These are phyloP conservation scores for Talaromyces sp. DNA, from an alignment of 2,329 filamentous ascomycete species.

Conservation along the genomic window DNA sequence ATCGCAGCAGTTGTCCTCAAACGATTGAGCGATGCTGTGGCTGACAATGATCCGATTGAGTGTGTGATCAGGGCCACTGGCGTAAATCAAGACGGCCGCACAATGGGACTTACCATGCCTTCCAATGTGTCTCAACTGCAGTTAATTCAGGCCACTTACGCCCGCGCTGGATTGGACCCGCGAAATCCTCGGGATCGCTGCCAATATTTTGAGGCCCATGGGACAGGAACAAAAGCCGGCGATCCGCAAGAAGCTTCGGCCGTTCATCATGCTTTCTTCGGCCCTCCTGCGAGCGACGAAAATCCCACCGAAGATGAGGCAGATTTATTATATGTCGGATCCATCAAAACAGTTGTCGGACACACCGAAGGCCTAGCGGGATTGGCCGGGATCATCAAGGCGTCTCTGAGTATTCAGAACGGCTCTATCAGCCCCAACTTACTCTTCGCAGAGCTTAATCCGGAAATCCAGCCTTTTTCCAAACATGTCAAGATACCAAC, in stretches of 20 bases:
- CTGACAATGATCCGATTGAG: conserved; percentile 42
- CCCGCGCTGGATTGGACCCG: conserved; percentile 32
- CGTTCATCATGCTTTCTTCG: conserved; percentile 19
- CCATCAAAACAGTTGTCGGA: conserved; percentile 28
- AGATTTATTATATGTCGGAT: conserved; percentile 20
- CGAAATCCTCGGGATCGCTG: conserved; percentile 22
- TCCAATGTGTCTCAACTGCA: conserved; percentile 31
- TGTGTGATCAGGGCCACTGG: conserved; percentile 31
- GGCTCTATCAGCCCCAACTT: conserved; percentile 22
- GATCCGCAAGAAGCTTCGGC: conserved; percentile 26
- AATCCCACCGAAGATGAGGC: not conserved
- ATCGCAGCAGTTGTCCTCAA: conserved; percentile 50
- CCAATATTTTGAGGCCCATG: conserved; percentile 43
- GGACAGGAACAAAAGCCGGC: conserved; percentile 36
- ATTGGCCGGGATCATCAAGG: conserved; percentile 21
- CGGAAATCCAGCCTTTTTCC: conserved; percentile 18
- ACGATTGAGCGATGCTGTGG: conserved; percentile 43
- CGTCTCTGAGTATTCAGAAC: conserved; percentile 31
- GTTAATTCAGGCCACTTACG: conserved; percentile 37
- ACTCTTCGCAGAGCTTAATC: conserved; percentile 23
- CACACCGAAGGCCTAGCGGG: conserved; percentile 27
- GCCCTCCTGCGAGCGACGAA: conserved; percentile 12
- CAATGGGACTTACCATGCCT: conserved; percentile 32
- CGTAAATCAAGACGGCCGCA: conserved; percentile 34
- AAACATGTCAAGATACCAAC: conserved; percentile 19